These are phyloP conservation scores for Chondrostereum purpureum DNA, from an alignment of 1,284 basidiomycete genomes.

Conservation along the genomic window DNA sequence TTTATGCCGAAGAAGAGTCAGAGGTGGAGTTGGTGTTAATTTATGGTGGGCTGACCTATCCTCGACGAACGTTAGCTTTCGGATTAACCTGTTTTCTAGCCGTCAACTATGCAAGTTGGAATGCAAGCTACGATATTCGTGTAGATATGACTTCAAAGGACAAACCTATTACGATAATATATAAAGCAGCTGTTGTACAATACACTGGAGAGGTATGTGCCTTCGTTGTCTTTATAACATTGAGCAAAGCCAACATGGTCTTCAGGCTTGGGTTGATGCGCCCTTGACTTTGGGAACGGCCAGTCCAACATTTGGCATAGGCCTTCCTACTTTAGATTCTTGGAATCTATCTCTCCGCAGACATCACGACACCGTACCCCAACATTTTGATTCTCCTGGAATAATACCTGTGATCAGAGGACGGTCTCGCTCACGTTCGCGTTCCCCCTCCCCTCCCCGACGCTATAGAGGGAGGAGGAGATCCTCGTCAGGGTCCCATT, in stretches of 20 bases:
- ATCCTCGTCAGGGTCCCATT: neutral
- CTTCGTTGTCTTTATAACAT: neutral
- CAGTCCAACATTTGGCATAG: constrained; percentile 16
- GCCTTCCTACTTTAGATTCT: constrained; percentile 1
- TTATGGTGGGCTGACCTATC: constrained; percentile 27
- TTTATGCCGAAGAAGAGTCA: constrained; percentile 20
- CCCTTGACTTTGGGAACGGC: constrained; percentile 21
- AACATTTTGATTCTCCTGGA: neutral
- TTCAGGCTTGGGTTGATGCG: constrained; percentile 22
- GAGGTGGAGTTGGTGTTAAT: constrained; percentile 26
- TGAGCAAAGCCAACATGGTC: neutral
- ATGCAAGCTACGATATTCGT: constrained; percentile 31
- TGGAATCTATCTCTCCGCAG: constrained; percentile 19
- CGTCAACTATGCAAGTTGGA: constrained; percentile 28
- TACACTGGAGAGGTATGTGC: constrained; percentile 28
- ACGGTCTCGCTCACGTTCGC: neutral
- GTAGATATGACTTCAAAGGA: constrained; percentile 27
- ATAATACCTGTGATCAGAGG: neutral
- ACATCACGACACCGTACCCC: no score
- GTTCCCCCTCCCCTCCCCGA: neutral
- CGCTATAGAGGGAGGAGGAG: neutral
- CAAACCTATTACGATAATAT: constrained; percentile 26
- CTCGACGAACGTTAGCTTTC: neutral
- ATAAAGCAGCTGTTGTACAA: constrained; percentile 32
- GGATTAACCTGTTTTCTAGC: constrained; percentile 17